Percentiles rank a stretch among this genome's conserved stretches.
Conservation (phyloP, 768 basidiomycete genomes). For the Trametes cinnabarina region DNA sequence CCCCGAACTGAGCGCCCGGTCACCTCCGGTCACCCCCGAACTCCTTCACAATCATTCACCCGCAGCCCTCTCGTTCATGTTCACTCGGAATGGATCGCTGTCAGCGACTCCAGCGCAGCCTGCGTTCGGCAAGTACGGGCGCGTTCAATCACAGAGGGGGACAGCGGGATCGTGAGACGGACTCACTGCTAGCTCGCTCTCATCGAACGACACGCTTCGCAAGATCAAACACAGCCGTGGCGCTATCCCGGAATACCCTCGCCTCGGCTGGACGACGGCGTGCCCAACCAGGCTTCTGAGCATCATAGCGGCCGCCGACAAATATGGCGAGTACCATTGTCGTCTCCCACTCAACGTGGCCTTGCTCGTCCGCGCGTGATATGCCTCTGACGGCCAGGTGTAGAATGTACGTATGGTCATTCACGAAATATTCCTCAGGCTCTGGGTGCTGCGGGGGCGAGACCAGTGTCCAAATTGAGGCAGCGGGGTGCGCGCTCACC, state of each 20-base stretch:
- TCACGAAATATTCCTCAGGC: slow-evolving; percentile 2
- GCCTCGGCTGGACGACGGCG: background rate
- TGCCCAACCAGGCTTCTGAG: slow-evolving; percentile 14
- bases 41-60: background rate
- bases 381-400: slow-evolving; percentile 10
- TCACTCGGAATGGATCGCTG: background rate
- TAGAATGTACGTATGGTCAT: slow-evolving; percentile 16
- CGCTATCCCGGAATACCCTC: slow-evolving; percentile 14
- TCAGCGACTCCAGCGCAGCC: background rate
- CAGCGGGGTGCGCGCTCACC: slow-evolving; percentile 1
- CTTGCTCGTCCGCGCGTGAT: background rate
- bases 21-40: background rate
- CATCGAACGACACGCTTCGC: background rate
- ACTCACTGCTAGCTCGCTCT: slow-evolving; percentile 7
- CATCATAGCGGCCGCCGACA: slow-evolving; percentile 2
- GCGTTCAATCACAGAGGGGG: background rate
- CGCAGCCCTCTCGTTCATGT: background rate
- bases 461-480: background rate
- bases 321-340: slow-evolving; percentile 10
- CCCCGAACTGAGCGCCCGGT: slow-evolving; percentile 3
- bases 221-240: slow-evolving; percentile 4
- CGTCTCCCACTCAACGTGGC: background rate
- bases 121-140: background rate
- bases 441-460: background rate
- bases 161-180: background rate